Evolutionary conservation across 2,329 filamentous ascomycete species (phyloP).

Genomic region (Seiridium unicorne): DNA sequence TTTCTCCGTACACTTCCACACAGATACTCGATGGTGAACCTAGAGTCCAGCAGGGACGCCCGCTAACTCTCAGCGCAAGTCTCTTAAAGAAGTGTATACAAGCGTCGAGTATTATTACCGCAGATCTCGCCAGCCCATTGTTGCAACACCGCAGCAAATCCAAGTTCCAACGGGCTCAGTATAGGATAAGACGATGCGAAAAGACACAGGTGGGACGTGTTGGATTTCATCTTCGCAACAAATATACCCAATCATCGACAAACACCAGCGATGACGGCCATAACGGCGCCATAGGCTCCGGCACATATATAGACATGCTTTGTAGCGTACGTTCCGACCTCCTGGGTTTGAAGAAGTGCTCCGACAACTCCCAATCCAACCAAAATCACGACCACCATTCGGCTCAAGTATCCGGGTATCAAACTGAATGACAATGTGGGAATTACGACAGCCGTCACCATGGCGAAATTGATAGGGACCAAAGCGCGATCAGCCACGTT

Average conservation of each 20-base stretch:
- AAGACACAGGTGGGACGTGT: no score
- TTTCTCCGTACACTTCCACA: no score
- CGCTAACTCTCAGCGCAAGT: no score
- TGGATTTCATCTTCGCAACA: neutral
- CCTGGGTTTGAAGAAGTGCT: constrained; percentile 23
- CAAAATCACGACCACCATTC: constrained; percentile 5
- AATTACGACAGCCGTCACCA: constrained; percentile 51
- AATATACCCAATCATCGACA: neutral
- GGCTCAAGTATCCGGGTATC: constrained; percentile 38
- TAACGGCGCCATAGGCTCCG: constrained; percentile 32
- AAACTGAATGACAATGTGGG: constrained; percentile 59
- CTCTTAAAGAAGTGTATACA: no score
- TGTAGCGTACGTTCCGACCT: constrained; percentile 16
- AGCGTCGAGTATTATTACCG: no score
- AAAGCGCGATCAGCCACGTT: constrained; percentile 14
- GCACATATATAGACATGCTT: constrained; percentile 24
- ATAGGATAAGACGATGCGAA: no score
- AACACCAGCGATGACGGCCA: constrained; percentile 30
- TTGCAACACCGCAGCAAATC: no score
- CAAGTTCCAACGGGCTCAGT: no score
- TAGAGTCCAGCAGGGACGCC: no score
- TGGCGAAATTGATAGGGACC: constrained; percentile 37
- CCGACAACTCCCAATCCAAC: constrained; percentile 19
- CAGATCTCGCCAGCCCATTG: no score
- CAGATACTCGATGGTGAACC: no score